Evolutionary conservation across 1,139 yeast species (phyloP), one percentile per base, ranked within the genome.

Genomic region (Saccharomyces hybrid): DNA sequence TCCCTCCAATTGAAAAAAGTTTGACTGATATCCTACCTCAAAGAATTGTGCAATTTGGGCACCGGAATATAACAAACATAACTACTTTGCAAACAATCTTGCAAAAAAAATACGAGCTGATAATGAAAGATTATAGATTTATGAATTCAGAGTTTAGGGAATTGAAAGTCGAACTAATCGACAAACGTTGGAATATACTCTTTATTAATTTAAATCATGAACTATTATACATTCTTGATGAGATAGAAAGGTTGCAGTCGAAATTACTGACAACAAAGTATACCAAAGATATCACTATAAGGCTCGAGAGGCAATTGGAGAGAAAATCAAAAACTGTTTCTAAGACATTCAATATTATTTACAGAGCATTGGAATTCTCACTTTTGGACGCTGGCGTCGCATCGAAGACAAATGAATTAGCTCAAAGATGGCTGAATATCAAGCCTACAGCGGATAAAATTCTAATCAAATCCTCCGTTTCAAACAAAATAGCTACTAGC

Each of bases 181-280:
- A 80, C 55, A 71, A 73, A 34, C 76, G 81, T 60, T 84, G 89
- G 90, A 71, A 75, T 56, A 74, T 75, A 28, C 70, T 82, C 1
- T 82, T 81, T 58, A 68, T 66, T 13, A 76, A 72, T 56, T 64
- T 82, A 51, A 70, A 76, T 49, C 67, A 68, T 4, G 80, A 80
- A 57, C 64, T 78, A 6, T 65, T 66, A 0, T 62, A 61, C 25
- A 56, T 70, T 14, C 55, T 74, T 3, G 61, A 59, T 2, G 73
- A 74, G 38, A 62, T 75, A 14, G 67, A 71, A 41, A 69, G 66
- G 16, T 68, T 75, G 49, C 56, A 63, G 32, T 46, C 53, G n/a
- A 66, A 58, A 32, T 59, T 6, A 16, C 34, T n/a, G 52, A 48
- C 29, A 31, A 38, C 42, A 46, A 46, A 13, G 28, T 51, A 48